Percentiles rank a stretch among this genome's conserved stretches.
Conservation (phyloP, 768 basidiomycete species). For the Cystofilobasidium ferigula region DNA sequence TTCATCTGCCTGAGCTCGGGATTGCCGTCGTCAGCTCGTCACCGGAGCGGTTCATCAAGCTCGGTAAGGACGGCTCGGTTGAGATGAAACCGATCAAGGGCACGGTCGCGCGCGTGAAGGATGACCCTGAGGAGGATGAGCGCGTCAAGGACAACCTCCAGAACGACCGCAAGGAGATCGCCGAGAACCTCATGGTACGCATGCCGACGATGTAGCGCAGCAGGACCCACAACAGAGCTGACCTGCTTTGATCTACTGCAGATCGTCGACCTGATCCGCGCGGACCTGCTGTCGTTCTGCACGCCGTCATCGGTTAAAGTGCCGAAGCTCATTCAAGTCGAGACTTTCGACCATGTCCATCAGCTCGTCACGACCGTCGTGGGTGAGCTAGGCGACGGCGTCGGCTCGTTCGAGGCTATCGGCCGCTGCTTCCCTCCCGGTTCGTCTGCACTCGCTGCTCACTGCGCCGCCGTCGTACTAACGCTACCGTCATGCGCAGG, state of each 20-base stretch:
- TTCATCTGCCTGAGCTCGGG: slow-evolving; percentile 34
- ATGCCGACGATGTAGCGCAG: not conserved
- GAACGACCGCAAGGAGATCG: slow-evolving; percentile 64
- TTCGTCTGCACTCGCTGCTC: slow-evolving; percentile 32
- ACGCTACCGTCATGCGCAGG: slow-evolving; percentile 42
- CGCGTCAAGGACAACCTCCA: slow-evolving; percentile 40
- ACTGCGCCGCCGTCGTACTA: slow-evolving; percentile 2
- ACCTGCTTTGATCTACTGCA: slow-evolving; percentile 13
- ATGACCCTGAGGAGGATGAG: slow-evolving; percentile 45
- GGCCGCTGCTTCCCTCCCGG: slow-evolving; percentile 75
- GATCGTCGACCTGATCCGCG: slow-evolving; percentile 89
- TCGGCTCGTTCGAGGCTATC: slow-evolving; percentile 66
- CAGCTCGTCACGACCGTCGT: slow-evolving; percentile 90
- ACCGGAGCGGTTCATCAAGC: slow-evolving; percentile 78
- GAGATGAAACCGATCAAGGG: slow-evolving; percentile 93
- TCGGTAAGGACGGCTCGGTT: slow-evolving; percentile 55
- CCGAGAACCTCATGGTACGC: slow-evolving; percentile 92
- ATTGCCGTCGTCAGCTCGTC: slow-evolving; percentile 67
- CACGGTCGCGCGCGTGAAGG: slow-evolving; percentile 50
- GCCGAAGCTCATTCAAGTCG: slow-evolving; percentile 71
- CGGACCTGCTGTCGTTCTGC: slow-evolving; percentile 75
- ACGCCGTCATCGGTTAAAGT: slow-evolving; percentile 65
- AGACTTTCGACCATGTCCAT: slow-evolving; percentile 90
- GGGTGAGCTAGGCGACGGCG: slow-evolving; percentile 46
- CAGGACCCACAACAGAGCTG: not conserved